These are phyloP conservation scores for Pelagophyceae sp. DNA, from an alignment of 352 stramenopile genomes.

Conservation along the genomic window DNA sequence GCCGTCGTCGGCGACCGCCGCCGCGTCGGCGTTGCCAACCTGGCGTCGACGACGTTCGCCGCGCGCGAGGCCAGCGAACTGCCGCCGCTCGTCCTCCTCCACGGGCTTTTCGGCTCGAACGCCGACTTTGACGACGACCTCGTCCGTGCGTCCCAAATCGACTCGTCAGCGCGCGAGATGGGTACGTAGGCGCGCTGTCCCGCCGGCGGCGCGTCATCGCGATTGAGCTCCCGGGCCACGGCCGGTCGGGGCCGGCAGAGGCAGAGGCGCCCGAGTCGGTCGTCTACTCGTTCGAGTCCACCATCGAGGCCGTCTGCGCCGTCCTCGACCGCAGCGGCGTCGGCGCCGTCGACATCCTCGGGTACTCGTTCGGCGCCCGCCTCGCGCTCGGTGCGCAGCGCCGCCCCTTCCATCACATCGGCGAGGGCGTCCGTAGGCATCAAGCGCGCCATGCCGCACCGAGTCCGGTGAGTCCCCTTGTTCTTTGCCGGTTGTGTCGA, in stretches of 20 bases:
- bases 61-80: background rate
- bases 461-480: no score
- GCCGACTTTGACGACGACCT: background rate
- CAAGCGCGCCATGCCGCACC: no score
- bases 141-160: no score
- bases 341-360: slow-evolving; percentile 6
- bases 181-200: background rate
- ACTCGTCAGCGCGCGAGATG: background rate
- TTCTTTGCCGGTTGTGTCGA: no score
- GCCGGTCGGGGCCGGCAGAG: background rate
- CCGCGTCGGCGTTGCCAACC: background rate
- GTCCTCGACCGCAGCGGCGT: background rate
- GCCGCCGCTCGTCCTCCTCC: background rate
- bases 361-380: slow-evolving; percentile 14
- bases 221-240: slow-evolving; percentile 7
- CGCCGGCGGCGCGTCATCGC: background rate
- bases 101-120: slow-evolving; percentile 3
- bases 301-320: background rate
- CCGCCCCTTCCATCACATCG: no score
- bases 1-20: background rate
- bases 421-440: no score
- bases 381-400: slow-evolving; percentile 1
- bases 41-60: background rate
- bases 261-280: background rate
- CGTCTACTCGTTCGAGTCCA: background rate